Base-by-base conservation (phyloP, 495 filamentous ascomycete species). In the Glutinoglossum americanum region DNA sequence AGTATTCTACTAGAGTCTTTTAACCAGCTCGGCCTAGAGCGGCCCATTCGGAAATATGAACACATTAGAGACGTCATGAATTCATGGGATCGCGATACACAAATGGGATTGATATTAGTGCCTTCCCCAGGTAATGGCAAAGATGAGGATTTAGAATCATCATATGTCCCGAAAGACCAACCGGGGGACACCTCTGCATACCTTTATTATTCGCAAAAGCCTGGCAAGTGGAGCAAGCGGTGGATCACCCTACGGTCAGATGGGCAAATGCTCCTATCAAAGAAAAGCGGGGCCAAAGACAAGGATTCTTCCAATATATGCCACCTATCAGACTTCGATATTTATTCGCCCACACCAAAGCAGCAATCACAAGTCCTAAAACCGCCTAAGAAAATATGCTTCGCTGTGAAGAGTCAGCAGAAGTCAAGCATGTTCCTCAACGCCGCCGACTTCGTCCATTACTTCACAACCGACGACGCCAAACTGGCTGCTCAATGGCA, bases 311-410 rank as follows among this genome's bases (percentile, higher is more conserved):
- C 73, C 0, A 83, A 78, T 60, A 72, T 92, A 32, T 96, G 93
- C 65, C 86, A 94, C 67, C 68, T 98, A 15, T 87, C 89, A 10
- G 92, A 96, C 66, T 98, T 90, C 63, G 92, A 98, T 62, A 84
- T 94, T 44, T 95, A 94, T 68, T 77, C 74, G 8, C 83, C 86
- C 10, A 82, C 77, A 3, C 73, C 80, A 41, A 75, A 77, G 15
- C 78, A 84, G 37, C 69, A 79, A 56, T 77, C 78, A 41, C 76
- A 80, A 57, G 73, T 67, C 17, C 69, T 89, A 57, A 84, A 78
- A 61, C 82, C 84, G 0, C 86, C 86, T 0, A 89, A 87, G 63
- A 82, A 80, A 63, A 72, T 81, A 57, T 94, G 87, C 67, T 89
- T 83, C 64, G 89, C 87, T 3, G 75, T 98, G 62, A 96, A 94